A percentile compares a stretch with the other conserved stretches of the same genome.
Conservation (phyloP, 768 basidiomycete genomes). For the Nidularia pulvinata region DNA sequence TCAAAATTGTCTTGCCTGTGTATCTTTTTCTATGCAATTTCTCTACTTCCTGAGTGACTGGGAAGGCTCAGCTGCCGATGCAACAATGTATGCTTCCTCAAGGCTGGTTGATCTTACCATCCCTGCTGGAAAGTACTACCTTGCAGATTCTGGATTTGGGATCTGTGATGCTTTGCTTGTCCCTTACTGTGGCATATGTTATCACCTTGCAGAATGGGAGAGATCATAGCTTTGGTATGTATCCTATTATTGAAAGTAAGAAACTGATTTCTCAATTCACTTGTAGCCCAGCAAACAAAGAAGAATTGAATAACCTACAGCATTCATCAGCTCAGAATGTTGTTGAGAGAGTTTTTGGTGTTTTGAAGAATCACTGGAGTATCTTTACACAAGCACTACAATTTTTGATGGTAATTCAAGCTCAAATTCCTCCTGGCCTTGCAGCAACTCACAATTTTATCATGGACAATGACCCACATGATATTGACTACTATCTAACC, state of each 20-base stretch:
- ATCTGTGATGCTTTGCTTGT: constrained; percentile 26
- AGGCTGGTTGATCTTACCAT: constrained; percentile 18
- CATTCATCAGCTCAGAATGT: constrained; percentile 31
- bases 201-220: constrained; percentile 30
- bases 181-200: constrained; percentile 28
- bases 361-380: constrained; percentile 9
- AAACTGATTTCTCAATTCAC: constrained; percentile 7
- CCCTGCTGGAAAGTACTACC: constrained; percentile 22
- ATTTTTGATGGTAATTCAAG: constrained; percentile 5
- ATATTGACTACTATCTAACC: constrained; percentile 3
- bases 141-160: constrained; percentile 30
- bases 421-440: constrained; percentile 6
- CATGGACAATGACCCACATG: constrained; percentile 2
- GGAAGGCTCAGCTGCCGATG: constrained; percentile 34
- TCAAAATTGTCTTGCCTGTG: constrained; percentile 31
- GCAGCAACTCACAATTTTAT: constrained; percentile 10
- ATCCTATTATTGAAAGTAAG: not conserved
- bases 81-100: constrained; percentile 22
- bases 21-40: constrained; percentile 25
- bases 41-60: constrained; percentile 31
- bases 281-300: constrained; percentile 20
- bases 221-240: constrained; percentile 5
- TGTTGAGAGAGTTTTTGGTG: constrained; percentile 33
- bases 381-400: constrained; percentile 4
- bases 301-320: constrained; percentile 33